A percentile compares a stretch with the other conserved stretches of the same genome.
phyloP scores from a whole-genome alignment of 139 green algal species.

The Chlorella sorokiniana region DNA sequence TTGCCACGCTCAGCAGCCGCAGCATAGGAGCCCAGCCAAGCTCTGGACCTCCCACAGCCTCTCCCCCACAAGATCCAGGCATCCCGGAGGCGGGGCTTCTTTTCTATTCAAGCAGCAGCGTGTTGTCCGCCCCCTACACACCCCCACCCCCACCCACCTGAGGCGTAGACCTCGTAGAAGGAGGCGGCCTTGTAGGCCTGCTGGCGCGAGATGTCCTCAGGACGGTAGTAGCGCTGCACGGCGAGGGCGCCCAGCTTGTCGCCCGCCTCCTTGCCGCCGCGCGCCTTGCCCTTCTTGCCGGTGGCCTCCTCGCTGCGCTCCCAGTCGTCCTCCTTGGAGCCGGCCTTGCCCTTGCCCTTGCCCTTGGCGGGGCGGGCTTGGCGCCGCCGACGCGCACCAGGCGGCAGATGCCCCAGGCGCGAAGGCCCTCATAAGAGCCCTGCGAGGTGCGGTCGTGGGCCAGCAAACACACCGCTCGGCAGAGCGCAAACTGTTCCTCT shows the following conservation, averaged over 20 bases:
- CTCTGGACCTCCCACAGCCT: too few species aligned
- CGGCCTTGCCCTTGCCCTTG: conserved; percentile 29
- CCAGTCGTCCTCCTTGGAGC: conserved; percentile 8
- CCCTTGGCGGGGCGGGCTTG: neutral
- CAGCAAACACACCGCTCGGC: neutral
- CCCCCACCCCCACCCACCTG: conserved; percentile 25
- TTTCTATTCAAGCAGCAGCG: neutral
- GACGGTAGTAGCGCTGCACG: conserved; percentile 85
- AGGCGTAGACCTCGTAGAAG: conserved; percentile 75
- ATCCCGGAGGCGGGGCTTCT: neutral
- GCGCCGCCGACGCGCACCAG: conserved; percentile 60
- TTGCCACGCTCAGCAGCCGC: too few species aligned
- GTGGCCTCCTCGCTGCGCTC: neutral
- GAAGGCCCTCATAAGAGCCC: conserved; percentile 71
- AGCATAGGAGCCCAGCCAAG: too few species aligned
- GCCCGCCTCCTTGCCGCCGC: neutral
- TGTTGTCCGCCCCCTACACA: neutral
- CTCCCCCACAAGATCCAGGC: too few species aligned
- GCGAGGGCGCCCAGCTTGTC: conserved; percentile 33
- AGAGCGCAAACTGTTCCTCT: too few species aligned
- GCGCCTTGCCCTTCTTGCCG: conserved; percentile 35
- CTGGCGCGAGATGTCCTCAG: conserved; percentile 86
- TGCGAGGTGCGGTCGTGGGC: neutral
- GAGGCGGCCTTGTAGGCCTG: conserved; percentile 72
- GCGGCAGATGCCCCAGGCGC: conserved; percentile 73